Conservation (phyloP, 108 stramenopile genomes). For the Nitzschia inconspicua region DNA sequence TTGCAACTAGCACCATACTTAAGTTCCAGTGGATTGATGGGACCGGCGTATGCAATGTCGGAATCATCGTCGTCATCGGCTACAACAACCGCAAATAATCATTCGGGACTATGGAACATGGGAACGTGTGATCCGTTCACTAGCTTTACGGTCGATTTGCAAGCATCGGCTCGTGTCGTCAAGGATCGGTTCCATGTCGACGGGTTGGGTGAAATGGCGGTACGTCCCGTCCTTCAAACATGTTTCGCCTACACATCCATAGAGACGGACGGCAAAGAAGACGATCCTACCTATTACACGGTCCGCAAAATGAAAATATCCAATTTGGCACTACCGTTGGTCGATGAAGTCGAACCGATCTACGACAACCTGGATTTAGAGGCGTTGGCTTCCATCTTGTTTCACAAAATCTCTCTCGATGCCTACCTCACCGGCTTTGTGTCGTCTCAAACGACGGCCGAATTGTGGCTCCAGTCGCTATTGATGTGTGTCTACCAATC, state of each 20-base stretch:
- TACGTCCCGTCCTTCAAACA: constrained; percentile 43
- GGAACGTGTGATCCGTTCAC: constrained; percentile 44
- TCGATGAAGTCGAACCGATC: constrained; percentile 34
- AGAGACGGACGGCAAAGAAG: constrained; percentile 12
- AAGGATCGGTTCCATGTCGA: no score
- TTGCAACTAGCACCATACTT: constrained; percentile 31
- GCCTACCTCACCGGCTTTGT: constrained; percentile 29
- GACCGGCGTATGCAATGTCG: no score
- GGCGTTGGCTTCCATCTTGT: constrained; percentile 43
- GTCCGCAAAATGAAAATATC: constrained; percentile 44
- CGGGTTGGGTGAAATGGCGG: constrained; percentile 19
- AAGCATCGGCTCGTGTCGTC: no score
- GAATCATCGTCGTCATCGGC: no score
- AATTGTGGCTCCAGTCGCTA: constrained; percentile 37
- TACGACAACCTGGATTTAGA: constrained; percentile 47
- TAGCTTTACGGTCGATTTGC: constrained; percentile 36
- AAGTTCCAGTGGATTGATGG: constrained; percentile 28
- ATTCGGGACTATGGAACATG: constrained; percentile 39
- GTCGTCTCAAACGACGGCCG: constrained; percentile 17
- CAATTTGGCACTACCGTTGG: constrained; percentile 23
- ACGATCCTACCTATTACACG: constrained; percentile 6
- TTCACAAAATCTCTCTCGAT: constrained; percentile 42
- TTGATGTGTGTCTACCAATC: constrained; percentile 46
- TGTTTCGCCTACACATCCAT: constrained; percentile 50
- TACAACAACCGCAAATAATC: no score